Base-by-base conservation (phyloP, 805 yeast species). In the Kodamaea kakaduensis region DNA sequence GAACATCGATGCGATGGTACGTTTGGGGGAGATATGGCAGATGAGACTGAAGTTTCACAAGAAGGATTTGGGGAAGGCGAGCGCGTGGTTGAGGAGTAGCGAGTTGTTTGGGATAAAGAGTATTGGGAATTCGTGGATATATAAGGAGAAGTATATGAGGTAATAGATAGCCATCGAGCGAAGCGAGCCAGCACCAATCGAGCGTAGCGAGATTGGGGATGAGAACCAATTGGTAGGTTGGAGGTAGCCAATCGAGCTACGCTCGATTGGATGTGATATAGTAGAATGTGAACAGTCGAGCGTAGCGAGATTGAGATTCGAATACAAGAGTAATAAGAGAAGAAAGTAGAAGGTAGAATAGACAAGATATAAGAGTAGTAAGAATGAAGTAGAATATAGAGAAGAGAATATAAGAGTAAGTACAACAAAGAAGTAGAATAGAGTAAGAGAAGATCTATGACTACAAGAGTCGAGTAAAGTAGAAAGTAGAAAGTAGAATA, bases 111-210 rank as follows among this genome's bases (percentile, higher is more conserved):
- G 88, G 3, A 72, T 71, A 15, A 71, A 68, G 44, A 58, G 78
- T 37, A 71, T 78, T 17, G 89, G 88, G 0, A 77, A 81, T 38
- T 74, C 78, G 41, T 83, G 90, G 90, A 80, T 82, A 22, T 77
- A 81, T 59, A 82, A 80, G 54, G 77, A 75, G 31, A 82, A 81
- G 61, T 82, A 83, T 48, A 53, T 64, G 59, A 50, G n/a, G n/a
- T n/a, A n/a, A n/a, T n/a, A n/a, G n/a, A 24, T 20, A 25, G 29
- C 17, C 26, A 12, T 10, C 14, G 12, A 24, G 26, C 12, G 3
- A 24, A 9, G 4, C 12, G 12, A 24, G 26, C 7, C 8, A 9
- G 7, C 7, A 7, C 12, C 12, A 24, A 4, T 24, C 14, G 7
- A 16, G 5, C 26, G 12, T 16, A 14, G 12, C 26, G 12, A 24